Percentiles rank a stretch among this genome's conserved stretches.
Evolutionary conservation across 2,329 filamentous ascomycete genomes (phyloP).

Genomic region (Neocatenulostroma microsporum): DNA sequence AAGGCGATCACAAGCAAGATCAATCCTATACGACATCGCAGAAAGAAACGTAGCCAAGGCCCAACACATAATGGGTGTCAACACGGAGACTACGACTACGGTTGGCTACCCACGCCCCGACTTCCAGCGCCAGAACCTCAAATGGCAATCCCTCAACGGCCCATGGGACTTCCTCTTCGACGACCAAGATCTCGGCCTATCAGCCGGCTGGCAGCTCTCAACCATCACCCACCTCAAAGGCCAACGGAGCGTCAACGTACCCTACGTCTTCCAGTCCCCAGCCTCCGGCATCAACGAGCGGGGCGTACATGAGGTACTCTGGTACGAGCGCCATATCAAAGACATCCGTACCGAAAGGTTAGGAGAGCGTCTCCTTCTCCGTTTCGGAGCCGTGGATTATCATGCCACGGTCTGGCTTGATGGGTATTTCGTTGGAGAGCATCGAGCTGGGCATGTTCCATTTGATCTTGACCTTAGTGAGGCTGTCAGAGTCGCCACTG

Average conservation of each 20-base stretch:
- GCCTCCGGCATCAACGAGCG: constrained; percentile 56
- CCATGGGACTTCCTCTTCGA: constrained; percentile 59
- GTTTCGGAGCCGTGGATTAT: constrained; percentile 58
- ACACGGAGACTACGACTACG: not conserved
- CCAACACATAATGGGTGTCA: not conserved
- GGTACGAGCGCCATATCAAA: constrained; percentile 49
- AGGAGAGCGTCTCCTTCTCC: constrained; percentile 42
- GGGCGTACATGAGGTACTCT: constrained; percentile 58
- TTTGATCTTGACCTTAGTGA: constrained; percentile 52
- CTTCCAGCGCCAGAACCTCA: constrained; percentile 49
- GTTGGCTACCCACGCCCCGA: constrained; percentile 55
- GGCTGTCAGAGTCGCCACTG: constrained; percentile 19
- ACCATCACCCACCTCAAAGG: constrained; percentile 40
- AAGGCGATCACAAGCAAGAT: too few species aligned
- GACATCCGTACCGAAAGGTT: too few species aligned
- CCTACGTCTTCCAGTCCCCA: constrained; percentile 57
- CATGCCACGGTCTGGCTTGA: constrained; percentile 52
- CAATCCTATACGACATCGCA: not conserved
- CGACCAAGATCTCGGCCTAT: constrained; percentile 52
- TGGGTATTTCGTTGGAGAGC: constrained; percentile 46
- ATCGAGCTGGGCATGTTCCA: constrained; percentile 54
- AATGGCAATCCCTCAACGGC: constrained; percentile 56
- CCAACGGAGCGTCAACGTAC: constrained; percentile 52
- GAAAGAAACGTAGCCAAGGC: not conserved
- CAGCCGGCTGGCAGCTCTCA: constrained; percentile 45